Evolutionary conservation across 345 rosid species (phyloP).

Genomic region (Angophora floribunda): DNA sequence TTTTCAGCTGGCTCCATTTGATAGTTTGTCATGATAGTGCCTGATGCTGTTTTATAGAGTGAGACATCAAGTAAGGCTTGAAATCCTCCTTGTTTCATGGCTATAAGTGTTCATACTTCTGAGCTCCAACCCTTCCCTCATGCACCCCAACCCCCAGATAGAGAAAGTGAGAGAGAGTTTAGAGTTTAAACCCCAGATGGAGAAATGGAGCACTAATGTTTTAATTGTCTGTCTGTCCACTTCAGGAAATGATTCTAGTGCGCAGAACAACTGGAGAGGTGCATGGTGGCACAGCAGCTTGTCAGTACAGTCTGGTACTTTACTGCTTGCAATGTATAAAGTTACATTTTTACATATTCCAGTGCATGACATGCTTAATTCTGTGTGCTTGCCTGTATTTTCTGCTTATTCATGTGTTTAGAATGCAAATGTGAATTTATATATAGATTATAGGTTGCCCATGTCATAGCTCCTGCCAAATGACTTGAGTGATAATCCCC

Average conservation of each 20-base stretch:
- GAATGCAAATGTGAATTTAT: background rate
- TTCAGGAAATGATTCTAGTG: slow-evolving; percentile 83
- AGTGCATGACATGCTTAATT: background rate
- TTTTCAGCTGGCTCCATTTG: background rate
- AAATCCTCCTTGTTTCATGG: background rate
- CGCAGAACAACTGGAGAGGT: slow-evolving; percentile 94
- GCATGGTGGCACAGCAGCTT: slow-evolving; percentile 96
- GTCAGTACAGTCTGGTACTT: slow-evolving; percentile 51
- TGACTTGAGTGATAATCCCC: background rate
- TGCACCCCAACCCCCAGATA: background rate
- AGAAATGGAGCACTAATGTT: background rate
- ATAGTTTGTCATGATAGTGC: background rate
- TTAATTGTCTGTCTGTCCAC: background rate
- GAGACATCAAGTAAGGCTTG: background rate
- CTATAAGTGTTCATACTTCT: background rate
- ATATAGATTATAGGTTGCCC: background rate
- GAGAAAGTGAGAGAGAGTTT: background rate
- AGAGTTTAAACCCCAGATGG: background rate
- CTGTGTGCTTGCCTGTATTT: background rate
- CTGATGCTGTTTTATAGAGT: background rate
- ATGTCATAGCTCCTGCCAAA: background rate
- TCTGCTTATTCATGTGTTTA: background rate
- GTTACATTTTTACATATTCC: background rate
- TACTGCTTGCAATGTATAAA: background rate
- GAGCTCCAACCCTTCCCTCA: background rate